phyloP scores from a whole-genome alignment of 352 stramenopile genomes.

The Peronosclerospora sorghi region DNA sequence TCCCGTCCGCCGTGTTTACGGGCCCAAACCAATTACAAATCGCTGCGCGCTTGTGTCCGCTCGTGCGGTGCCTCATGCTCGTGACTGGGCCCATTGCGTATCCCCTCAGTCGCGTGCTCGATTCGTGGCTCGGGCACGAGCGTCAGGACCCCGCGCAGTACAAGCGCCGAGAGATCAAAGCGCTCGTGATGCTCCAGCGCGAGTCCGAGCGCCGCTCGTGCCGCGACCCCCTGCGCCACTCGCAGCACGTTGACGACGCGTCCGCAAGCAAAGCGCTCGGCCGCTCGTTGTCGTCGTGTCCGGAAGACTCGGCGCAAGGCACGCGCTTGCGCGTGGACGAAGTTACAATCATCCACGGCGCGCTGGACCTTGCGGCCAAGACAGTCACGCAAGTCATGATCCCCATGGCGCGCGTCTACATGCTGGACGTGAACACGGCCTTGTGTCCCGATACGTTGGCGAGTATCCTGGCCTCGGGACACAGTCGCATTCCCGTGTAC shows the following conservation, averaged over 20 bases:
- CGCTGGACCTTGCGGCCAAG: constrained; percentile 81
- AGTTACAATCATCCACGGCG: constrained; percentile 88
- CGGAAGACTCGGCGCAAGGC: constrained; percentile 31
- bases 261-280: too few species aligned
- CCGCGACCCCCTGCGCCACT: constrained; percentile 27
- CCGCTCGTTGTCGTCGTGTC: constrained; percentile 10
- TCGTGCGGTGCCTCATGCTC: constrained; percentile 82
- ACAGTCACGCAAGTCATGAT: constrained; percentile 85
- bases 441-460: constrained; percentile 65
- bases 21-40: constrained; percentile 78
- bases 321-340: constrained; percentile 75
- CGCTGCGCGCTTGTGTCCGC: constrained; percentile 64
- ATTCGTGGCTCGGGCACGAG: constrained; percentile 81
- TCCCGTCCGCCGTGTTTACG: constrained; percentile 80
- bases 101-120: constrained; percentile 86
- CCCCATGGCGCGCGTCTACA: constrained; percentile 77
- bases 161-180: constrained; percentile 86
- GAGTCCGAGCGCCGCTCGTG: constrained; percentile 34
- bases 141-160: constrained; percentile 65
- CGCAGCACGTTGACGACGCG: constrained; percentile 12
- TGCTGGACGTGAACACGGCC: constrained; percentile 70
- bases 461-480: constrained; percentile 78
- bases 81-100: constrained; percentile 84
- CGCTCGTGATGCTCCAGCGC: constrained; percentile 69
- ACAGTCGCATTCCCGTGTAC: constrained; percentile 87